These are phyloP conservation scores for Amoebophrya sp. DNA, from an alignment of 169 alveolate species.

Conservation along the genomic window DNA sequence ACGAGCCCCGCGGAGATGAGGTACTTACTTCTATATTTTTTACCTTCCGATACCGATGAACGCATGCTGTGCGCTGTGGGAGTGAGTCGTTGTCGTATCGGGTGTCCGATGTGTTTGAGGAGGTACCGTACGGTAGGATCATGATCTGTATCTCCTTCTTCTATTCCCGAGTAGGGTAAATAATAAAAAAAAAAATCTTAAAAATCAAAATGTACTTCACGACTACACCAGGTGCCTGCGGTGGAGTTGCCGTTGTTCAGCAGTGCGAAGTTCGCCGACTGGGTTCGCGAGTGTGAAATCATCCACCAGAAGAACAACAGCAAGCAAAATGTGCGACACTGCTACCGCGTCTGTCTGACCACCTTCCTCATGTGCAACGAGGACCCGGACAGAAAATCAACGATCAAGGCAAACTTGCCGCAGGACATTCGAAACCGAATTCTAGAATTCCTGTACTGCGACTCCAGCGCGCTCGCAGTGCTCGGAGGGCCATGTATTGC, in stretches of 20 bases:
- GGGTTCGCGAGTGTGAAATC: neutral
- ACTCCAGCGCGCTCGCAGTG: neutral
- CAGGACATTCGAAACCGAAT: neutral
- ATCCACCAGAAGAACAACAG: neutral
- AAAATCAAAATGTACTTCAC: too few species aligned
- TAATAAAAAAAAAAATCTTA: too few species aligned
- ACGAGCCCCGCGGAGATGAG: neutral
- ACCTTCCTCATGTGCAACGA: neutral
- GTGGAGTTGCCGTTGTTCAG: neutral
- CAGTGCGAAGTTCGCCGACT: neutral
- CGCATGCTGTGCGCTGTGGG: too few species aligned
- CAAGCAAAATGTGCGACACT: neutral
- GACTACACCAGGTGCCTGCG: neutral
- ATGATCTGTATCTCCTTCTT: too few species aligned
- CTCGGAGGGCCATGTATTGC: neutral
- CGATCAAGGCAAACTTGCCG: neutral
- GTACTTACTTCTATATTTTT: too few species aligned
- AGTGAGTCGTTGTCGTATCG: too few species aligned
- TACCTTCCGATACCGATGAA: too few species aligned
- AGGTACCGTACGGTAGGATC: too few species aligned
- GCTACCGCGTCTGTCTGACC: neutral
- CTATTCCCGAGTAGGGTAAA: too few species aligned
- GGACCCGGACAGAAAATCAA: neutral
- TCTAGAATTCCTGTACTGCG: neutral
- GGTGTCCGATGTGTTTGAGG: too few species aligned